phyloP scores from a whole-genome alignment of 129 eudicot species.

The Apium graveolens region DNA sequence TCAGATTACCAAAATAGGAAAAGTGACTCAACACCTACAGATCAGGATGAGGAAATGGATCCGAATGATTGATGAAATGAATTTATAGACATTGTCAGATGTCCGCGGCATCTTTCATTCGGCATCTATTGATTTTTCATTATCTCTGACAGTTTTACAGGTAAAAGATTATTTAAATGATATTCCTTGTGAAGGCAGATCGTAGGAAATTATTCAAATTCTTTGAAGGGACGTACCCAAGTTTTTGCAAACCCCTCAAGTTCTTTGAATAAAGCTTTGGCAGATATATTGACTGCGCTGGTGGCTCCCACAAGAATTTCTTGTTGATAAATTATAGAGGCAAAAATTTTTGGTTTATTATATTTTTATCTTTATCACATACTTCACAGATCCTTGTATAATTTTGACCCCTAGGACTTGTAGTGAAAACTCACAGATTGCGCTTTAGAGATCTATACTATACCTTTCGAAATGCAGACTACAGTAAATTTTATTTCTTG shows the following conservation, averaged over 20 bases:
- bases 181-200: background rate
- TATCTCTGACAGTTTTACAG: slow-evolving; percentile 7
- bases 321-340: slow-evolving; percentile 8
- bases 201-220: background rate
- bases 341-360: slow-evolving; percentile 1
- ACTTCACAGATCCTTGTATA: slow-evolving; percentile 20
- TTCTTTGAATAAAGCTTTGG: slow-evolving; percentile 10
- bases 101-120: background rate
- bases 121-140: background rate
- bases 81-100: slow-evolving; percentile 8
- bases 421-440: background rate
- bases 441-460: background rate
- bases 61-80: slow-evolving; percentile 58
- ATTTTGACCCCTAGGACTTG: slow-evolving; percentile 15
- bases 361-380: background rate
- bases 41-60: slow-evolving; percentile 95
- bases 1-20: slow-evolving; percentile 30
- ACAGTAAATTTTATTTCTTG: background rate
- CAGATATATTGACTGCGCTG: background rate
- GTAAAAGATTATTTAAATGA: slow-evolving; percentile 13
- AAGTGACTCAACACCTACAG: slow-evolving; percentile 23
- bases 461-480: slow-evolving; percentile 1
- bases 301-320: slow-evolving; percentile 1
- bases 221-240: slow-evolving; percentile 6
- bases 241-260: background rate